Evolutionary conservation across 1,139 yeast species (phyloP), one percentile per base, ranked within the genome.

Genomic region (Hansenula sp.): DNA sequence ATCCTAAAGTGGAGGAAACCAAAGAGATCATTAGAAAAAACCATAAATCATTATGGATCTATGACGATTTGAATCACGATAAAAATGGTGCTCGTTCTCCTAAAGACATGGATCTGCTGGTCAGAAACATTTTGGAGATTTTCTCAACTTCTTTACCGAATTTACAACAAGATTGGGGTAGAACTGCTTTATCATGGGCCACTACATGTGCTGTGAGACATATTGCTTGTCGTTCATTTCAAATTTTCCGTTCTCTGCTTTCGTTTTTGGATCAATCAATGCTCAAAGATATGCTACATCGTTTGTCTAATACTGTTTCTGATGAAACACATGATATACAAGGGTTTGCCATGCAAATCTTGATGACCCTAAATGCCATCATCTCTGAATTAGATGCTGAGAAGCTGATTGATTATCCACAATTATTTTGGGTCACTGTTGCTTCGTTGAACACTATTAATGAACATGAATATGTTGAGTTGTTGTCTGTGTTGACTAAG

Each of bases 201-300:
- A 93, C 99, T 0, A 83, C 96, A 1, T 93, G 99, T 68, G 96
- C 98, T 2, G 99, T 93, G 0, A 76, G 98, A 57, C 99, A 94
- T 61, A 79, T 93, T 58, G 99, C 99, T 0, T 93, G 99, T 56
- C 77, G 99, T 29, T 90, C 98, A 0, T 93, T 94, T 63, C 99
- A 94, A 61, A 76, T 90, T 0, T 93, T 91, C 66, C 72, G 99
- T 41, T 87, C 96, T 5, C 66, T 93, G 42, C 67, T 90, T 15
- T 77, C 87, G 13, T 81, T 84, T 53, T 68, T 93, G 50, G 97
- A 93, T 59, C 93, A 86, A 59, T 74, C 78, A 13, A 93, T 93
- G 96, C 71, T 94, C 45, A 81, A 89, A 42, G 98, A 91, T 65
- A 89, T 94, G 96, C 71, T 94, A 29, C 96, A 93, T 44, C 76